Evolutionary conservation across 192 early-diverging fungal species (phyloP), one percentile per base, ranked within the genome.

Genomic region (Martensiomyces pterosporus): DNA sequence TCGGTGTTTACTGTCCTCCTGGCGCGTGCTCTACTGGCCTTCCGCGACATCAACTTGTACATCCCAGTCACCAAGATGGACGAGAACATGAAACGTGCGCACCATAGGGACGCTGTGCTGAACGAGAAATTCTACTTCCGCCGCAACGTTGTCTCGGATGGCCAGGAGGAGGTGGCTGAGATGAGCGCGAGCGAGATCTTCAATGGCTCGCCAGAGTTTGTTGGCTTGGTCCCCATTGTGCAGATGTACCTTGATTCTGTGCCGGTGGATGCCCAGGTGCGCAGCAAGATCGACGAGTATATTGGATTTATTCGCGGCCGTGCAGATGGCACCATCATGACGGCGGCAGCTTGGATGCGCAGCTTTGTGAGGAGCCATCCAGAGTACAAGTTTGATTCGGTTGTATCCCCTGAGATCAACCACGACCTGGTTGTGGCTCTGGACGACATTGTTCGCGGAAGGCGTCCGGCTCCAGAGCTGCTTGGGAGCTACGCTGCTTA

Each of bases 61-160:
- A 90, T 94, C 45, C 93, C 94, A 1, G 79, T 99, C 18, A 89
- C 89, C 45, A 92, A 94, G 79, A 85, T 96, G 39, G 96, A 99
- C 67, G 83, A 82, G 42, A 99, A 99, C 66, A 94, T 99, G 91
- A 60, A 83, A 44, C 82, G 75, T 8, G 94, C 90, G 1, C 91
- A 96, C 54, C 76, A 76, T 32, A 81, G 90, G 18, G 88, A 87
- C 54, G 93, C 96, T 0, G 90, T 88, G 10, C 43, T 83, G 19
- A 62, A 77, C 3, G 83, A 94, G 40, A 85, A 85, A 56, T 98
- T 98, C 53, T 90, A 84, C 65, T 98, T 98, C 77, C 81, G 92
- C 29, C 89, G 87, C 48, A 85, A 88, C 51, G 62, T 92, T 15
- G 78, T 85, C 26, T 24, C 41, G 51, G 60, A 45, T 21, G 49